Evolutionary conservation across 148 eudicot species (phyloP), one percentile per base, ranked within the genome.

Genomic region (Polygonum aviculare): DNA sequence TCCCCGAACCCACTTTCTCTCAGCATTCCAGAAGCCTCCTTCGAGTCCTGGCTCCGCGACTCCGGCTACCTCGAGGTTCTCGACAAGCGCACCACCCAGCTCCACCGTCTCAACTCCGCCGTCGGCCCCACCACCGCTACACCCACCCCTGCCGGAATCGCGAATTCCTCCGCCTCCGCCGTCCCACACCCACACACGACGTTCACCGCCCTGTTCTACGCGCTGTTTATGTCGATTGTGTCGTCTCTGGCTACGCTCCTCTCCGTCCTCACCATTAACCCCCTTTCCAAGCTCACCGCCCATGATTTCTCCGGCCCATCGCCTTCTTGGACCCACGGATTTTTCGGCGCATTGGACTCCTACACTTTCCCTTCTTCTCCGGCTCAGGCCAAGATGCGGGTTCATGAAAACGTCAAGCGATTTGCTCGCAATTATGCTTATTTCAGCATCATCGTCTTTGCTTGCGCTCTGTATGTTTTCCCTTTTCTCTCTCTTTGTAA

Each of bases 31-130:
- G 98, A 93, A 60, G 79, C 87, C 49, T 88, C 90, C 11, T 93
- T 93, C 89, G 98, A 93, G 74, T 82, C 98, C 31, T 94, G 98
- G 98, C 95, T 94, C 73, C 94, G 98, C n/a, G 97, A 91, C 80
- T 79, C 85, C 72, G 94, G 95, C 81, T 94, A 91, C 87, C 95
- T 94, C 79, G 93, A 90, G 72, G 52, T 88, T 65, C 88, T 94
- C 80, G 98, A 94, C 89, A 90, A 91, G 60, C 91, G 90, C 19
- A 88, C 97, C 84, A 82, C 96, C 86, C 86, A 87, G 44, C 92
- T 91, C 84, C 90, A 90, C 90, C 87, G 81, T 82, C 79, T 84
- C 90, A 81, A 86, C 86, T 14, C 90, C 84, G 0, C 82, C 62
- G 8, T 83, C 55, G 5, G 80, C 21, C 0, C 78, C 76, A 22